Conservation (phyloP, 2,329 filamentous ascomycete genomes). For the Cryphonectria carpinicola region DNA sequence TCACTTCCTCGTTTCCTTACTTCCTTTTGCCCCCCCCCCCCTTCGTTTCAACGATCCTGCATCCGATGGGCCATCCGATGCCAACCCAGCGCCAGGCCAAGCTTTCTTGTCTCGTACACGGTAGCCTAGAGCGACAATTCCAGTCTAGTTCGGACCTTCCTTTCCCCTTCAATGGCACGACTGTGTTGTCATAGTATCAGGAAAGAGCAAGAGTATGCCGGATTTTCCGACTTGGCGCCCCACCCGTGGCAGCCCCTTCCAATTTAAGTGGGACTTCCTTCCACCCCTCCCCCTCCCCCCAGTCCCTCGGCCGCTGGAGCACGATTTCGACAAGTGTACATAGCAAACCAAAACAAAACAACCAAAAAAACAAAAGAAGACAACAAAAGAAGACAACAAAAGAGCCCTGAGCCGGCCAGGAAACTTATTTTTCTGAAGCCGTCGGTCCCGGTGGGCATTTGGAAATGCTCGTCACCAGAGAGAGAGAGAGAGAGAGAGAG, state of each 20-base stretch:
- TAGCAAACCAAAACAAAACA: too few species aligned
- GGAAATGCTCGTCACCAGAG: conserved; percentile 3
- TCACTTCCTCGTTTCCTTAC: background rate
- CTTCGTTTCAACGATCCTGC: background rate
- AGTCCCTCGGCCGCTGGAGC: too few species aligned
- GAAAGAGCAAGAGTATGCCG: background rate
- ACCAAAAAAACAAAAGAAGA: too few species aligned
- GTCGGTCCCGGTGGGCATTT: background rate
- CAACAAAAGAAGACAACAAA: too few species aligned
- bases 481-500: too few species aligned
- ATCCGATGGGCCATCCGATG: background rate
- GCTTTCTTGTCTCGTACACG: background rate
- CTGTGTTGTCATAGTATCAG: background rate
- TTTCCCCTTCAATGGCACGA: background rate
- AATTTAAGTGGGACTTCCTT: background rate
- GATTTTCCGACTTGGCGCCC: conserved; percentile 4
- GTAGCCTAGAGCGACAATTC: background rate
- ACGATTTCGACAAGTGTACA: too few species aligned
- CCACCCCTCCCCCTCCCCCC: too few species aligned
- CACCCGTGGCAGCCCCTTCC: background rate
- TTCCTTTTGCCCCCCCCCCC: background rate
- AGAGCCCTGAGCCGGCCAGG: background rate
- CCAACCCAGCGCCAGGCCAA: background rate
- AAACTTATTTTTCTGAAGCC: too few species aligned
- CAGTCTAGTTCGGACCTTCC: background rate